phyloP scores from a whole-genome alignment of 1,139 yeast genomes.

The Candida neerlandica region DNA sequence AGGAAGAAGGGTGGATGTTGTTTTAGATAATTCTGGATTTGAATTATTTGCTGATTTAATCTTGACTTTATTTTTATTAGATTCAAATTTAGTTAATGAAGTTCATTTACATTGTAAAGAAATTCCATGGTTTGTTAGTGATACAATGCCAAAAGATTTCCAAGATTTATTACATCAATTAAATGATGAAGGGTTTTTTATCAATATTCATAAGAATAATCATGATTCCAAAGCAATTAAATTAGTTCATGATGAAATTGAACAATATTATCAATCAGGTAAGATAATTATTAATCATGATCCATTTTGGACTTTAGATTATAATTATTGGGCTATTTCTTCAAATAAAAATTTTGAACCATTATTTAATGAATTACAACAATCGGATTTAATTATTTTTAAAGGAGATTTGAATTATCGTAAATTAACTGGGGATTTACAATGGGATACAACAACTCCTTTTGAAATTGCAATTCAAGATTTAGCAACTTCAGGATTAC shows the following conservation, averaged over 20 bases:
- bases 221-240: slow-evolving; percentile 26
- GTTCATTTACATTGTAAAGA: slow-evolving; percentile 86
- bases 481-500: slow-evolving; percentile 62
- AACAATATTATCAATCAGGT: slow-evolving; percentile 50
- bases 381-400: slow-evolving; percentile 74
- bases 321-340: slow-evolving; percentile 73
- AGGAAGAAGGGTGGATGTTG: slow-evolving; percentile 68
- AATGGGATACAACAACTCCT: slow-evolving; percentile 83
- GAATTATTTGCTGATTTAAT: slow-evolving; percentile 89
- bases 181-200: slow-evolving; percentile 53
- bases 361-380: slow-evolving; percentile 47
- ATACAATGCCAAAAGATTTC: slow-evolving; percentile 84
- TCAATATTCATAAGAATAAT: slow-evolving; percentile 34
- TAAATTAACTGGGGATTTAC: slow-evolving; percentile 86
- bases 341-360: slow-evolving; percentile 27
- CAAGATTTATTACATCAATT: slow-evolving; percentile 61
- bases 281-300: slow-evolving; percentile 60
- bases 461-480: slow-evolving; percentile 72
- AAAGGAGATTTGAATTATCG: slow-evolving; percentile 97
- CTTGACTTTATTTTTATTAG: slow-evolving; percentile 73
- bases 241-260: slow-evolving; percentile 53
- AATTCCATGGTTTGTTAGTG: slow-evolving; percentile 98
- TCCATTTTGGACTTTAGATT: slow-evolving; percentile 83
- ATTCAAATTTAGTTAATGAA: slow-evolving; percentile 60
- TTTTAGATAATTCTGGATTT: slow-evolving; percentile 93